These are phyloP conservation scores for Glycyrrhiza uralensis DNA, from an alignment of 306 rosid genomes.

Conservation along the genomic window DNA sequence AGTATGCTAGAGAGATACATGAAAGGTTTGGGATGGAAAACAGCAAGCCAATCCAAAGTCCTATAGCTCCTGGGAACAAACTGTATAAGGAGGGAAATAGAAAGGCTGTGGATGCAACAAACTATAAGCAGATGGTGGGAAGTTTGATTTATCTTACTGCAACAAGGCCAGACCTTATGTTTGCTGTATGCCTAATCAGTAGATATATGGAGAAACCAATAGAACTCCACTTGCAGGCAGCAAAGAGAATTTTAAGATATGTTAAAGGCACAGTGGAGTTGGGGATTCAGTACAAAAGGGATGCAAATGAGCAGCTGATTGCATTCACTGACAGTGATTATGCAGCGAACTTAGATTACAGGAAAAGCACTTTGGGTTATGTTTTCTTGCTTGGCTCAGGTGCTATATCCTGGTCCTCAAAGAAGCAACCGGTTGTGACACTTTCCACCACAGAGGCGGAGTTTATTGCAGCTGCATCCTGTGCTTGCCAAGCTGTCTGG, in stretches of 20 bases:
- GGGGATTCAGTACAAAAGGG: too few species aligned
- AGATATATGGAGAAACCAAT: neutral
- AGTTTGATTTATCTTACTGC: neutral
- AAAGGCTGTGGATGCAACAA: too few species aligned
- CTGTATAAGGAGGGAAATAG: neutral
- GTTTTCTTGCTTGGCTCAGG: neutral
- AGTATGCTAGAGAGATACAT: too few species aligned
- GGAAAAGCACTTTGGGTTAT: neutral
- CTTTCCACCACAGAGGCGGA: neutral
- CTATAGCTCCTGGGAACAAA: too few species aligned
- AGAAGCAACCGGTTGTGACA: neutral
- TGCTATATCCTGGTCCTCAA: neutral
- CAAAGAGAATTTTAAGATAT: too few species aligned
- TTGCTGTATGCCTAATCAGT: neutral
- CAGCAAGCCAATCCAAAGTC: neutral
- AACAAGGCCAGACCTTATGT: neutral
- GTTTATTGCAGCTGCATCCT: too few species aligned
- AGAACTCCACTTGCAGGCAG: too few species aligned
- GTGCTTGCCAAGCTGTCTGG: too few species aligned
- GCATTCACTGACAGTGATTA: too few species aligned
- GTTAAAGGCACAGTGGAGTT: too few species aligned
- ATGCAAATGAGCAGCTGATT: too few species aligned
- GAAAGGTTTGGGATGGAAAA: neutral
- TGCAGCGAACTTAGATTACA: neutral
- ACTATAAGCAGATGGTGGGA: too few species aligned